Conservation (phyloP, 2,329 filamentous ascomycete species). For the Penicillium sp. region DNA sequence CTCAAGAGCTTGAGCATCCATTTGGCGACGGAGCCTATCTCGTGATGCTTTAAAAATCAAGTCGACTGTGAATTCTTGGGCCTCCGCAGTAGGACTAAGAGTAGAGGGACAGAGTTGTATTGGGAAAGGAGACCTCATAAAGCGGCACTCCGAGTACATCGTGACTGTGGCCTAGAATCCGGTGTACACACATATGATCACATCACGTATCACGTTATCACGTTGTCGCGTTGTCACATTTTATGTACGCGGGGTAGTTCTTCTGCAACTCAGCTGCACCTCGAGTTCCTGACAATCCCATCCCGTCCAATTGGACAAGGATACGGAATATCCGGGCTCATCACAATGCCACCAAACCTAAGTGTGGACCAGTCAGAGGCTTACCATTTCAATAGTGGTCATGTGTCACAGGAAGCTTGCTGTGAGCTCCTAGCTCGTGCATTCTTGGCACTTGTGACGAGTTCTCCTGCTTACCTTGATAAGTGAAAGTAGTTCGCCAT, state of each 20-base stretch:
- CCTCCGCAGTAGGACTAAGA: too few species aligned
- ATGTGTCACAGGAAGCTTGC: not conserved
- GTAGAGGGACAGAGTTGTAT: too few species aligned
- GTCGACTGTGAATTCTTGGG: too few species aligned
- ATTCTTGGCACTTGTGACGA: not conserved
- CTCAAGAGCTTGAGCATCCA: too few species aligned
- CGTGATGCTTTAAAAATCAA: too few species aligned
- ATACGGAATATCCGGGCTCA: not conserved
- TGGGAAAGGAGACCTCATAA: too few species aligned
- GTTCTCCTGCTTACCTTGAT: not conserved
- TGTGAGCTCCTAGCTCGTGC: not conserved
- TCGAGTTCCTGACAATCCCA: not conserved
- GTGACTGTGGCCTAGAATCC: not conserved
- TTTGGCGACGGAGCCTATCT: too few species aligned
- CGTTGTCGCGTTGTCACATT: not conserved
- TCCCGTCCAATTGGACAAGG: not conserved
- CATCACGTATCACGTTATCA: not conserved
- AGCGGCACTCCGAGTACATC: not conserved
- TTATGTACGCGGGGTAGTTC: not conserved
- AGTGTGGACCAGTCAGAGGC: not conserved
- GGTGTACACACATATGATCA: too few species aligned
- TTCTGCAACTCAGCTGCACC: not conserved
- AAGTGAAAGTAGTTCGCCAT: not conserved
- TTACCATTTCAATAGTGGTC: not conserved
- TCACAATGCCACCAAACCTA: not conserved